Base-by-base conservation (phyloP, 2,329 filamentous ascomycete genomes). In the Diaporthe australafricana region DNA sequence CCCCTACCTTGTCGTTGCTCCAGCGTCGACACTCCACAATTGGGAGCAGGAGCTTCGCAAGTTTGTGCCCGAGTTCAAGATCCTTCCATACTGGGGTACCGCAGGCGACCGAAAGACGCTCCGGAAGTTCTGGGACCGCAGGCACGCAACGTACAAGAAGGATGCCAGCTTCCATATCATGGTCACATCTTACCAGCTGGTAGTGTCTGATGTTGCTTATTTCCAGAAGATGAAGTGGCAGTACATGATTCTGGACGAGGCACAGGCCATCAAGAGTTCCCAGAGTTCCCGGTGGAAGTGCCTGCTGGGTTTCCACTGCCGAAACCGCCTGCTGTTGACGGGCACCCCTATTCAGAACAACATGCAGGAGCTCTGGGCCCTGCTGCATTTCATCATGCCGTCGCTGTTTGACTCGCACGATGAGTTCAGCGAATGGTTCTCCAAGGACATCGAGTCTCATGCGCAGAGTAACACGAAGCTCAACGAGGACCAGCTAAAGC, bases 171-270 rank as follows among this genome's bases (percentile, higher is more conserved):
- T 99, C 85, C 96, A 99, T 80, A 95, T 99, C 67, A 90, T 98
- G 66, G 92, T 99, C 60, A 99, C 96, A 0, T 98, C 96, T 0
- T 99, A 99, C 81, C 96, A 99, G 82, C 88, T 99, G 47, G 96
- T 99, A 32, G 96, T 99, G 25, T 94, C 95, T 32, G 96, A 99
- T 80, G 94, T 97, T 1, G 92, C 95, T 73, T 99, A 99, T 82
- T 98, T 99, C 85, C 96, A 98, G 83, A 98, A 98, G 87, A 96
- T 99, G 88, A 93, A 93, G 77, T 99, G 96, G 96, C 96, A 98
- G 84, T 98, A 99, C 86, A 99, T 99, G 96, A 98, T 99, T 81
- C 89, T 99, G 50, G 96, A 99, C 77, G 96, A 99, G 83, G 96
- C 96, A 1, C 96, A 99, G 81, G 96, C 96, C 76, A 98, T 99